These are phyloP conservation scores for Didymella arachidicola DNA, from an alignment of 2,329 filamentous ascomycete genomes.

Conservation along the genomic window DNA sequence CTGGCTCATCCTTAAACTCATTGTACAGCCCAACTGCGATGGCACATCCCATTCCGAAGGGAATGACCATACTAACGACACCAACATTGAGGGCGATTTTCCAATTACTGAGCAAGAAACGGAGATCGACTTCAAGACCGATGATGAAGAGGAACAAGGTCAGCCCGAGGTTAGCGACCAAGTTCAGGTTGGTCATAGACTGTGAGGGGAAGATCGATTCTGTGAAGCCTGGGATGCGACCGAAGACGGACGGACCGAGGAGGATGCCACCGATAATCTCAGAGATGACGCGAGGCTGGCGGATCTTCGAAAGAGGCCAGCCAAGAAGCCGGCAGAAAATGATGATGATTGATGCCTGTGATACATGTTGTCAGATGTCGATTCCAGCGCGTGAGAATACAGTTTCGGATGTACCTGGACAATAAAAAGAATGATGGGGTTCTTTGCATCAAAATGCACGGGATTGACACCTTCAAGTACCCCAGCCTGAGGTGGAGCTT, in stretches of 20 bases:
- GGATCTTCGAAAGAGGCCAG: constrained; percentile 77
- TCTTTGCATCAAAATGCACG: constrained; percentile 70
- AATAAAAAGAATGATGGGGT: constrained; percentile 79
- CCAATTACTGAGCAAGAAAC: constrained; percentile 82
- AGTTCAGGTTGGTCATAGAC: constrained; percentile 76
- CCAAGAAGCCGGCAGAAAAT: constrained; percentile 77
- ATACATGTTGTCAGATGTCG: constrained; percentile 7
- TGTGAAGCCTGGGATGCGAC: constrained; percentile 81
- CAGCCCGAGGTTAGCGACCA: constrained; percentile 84
- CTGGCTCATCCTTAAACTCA: constrained; percentile 68
- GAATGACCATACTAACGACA: constrained; percentile 78
- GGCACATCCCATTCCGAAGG: constrained; percentile 81
- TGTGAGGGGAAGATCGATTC: constrained; percentile 76
- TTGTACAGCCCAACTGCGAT: constrained; percentile 84
- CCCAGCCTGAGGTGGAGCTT: constrained; percentile 66
- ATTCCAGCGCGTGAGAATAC: background rate
- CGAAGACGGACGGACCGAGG: constrained; percentile 87
- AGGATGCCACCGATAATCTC: constrained; percentile 87
- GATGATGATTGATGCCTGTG: constrained; percentile 74
- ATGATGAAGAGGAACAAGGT: constrained; percentile 88
- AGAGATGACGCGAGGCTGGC: constrained; percentile 82
- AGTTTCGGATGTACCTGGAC: constrained; percentile 64
- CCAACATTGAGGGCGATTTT: constrained; percentile 78
- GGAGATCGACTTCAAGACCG: constrained; percentile 84
- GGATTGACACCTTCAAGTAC: constrained; percentile 77